phyloP scores from a whole-genome alignment of 139 green algal genomes.

The Chlamydomonas sp. region DNA sequence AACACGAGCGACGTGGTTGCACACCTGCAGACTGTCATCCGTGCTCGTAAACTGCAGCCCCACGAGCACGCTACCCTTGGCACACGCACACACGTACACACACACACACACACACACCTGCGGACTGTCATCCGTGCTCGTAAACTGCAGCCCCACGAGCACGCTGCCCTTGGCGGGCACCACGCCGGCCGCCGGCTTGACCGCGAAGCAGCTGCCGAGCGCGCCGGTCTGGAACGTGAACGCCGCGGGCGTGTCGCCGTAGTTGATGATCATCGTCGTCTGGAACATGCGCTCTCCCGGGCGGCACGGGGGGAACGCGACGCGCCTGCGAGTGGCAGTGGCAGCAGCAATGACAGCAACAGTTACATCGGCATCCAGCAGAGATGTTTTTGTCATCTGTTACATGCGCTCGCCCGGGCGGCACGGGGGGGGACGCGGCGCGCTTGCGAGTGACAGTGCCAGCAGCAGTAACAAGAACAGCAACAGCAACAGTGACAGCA shows the following conservation, averaged over 20 bases:
- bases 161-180: conserved; percentile 42
- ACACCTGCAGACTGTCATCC: no score
- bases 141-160: conserved; percentile 32
- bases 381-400: no score
- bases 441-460: neutral
- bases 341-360: neutral
- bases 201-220: conserved; percentile 16
- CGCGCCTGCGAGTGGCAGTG: conserved; percentile 24
- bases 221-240: conserved; percentile 34
- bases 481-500: neutral
- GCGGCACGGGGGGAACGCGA: conserved; percentile 50
- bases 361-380: no score
- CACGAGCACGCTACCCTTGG: conserved; percentile 17
- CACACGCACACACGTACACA: no score
- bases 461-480: neutral
- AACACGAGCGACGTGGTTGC: conserved; percentile 27
- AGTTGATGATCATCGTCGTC: conserved; percentile 53
- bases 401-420: neutral
- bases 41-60: conserved; percentile 37
- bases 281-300: conserved; percentile 33
- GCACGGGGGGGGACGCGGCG: no score
- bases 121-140: neutral
- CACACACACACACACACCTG: neutral
- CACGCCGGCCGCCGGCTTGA: conserved; percentile 28
- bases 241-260: conserved; percentile 52